Percentiles rank a stretch among this genome's conserved stretches.
phyloP scores from a whole-genome alignment of 2,329 filamentous ascomycete species.

The Diaporthe amygdali region DNA sequence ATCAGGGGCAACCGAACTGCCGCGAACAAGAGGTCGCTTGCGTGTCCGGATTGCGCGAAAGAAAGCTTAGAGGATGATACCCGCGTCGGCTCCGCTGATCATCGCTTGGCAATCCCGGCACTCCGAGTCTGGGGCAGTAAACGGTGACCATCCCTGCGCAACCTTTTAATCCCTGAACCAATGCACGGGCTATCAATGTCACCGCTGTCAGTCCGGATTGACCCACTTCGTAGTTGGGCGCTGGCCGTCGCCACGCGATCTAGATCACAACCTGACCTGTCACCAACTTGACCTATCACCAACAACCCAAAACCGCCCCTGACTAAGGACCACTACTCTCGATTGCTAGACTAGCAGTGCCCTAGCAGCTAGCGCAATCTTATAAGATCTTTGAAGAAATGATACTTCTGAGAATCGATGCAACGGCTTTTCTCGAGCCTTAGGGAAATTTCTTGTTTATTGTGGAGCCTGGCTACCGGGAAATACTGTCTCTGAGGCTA shows the following conservation, averaged over 20 bases:
- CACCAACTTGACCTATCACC: neutral
- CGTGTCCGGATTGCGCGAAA: neutral
- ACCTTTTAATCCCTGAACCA: neutral
- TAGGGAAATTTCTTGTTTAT: neutral
- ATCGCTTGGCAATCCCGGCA: neutral
- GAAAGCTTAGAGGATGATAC: neutral
- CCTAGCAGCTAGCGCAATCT: neutral
- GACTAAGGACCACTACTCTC: neutral
- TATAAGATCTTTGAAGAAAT: neutral
- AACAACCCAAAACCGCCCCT: neutral
- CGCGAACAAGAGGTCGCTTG: slow-evolving; percentile 2
- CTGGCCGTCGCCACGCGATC: neutral
- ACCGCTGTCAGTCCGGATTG: neutral
- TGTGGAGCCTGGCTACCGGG: neutral
- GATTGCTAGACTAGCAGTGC: neutral
- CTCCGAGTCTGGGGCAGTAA: neutral
- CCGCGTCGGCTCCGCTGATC: neutral
- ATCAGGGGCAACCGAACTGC: neutral
- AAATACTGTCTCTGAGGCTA: neutral
- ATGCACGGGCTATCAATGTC: neutral
- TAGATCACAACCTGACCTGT: too few relatives aligned
- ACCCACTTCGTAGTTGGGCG: neutral
- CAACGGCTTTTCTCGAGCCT: neutral
- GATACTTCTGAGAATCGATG: neutral
- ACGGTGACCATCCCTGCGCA: neutral